Evolutionary conservation across 2,329 filamentous ascomycete species (phyloP), one percentile per base, ranked within the genome.

Genomic region (Lasiodiplodia gonubiensis): DNA sequence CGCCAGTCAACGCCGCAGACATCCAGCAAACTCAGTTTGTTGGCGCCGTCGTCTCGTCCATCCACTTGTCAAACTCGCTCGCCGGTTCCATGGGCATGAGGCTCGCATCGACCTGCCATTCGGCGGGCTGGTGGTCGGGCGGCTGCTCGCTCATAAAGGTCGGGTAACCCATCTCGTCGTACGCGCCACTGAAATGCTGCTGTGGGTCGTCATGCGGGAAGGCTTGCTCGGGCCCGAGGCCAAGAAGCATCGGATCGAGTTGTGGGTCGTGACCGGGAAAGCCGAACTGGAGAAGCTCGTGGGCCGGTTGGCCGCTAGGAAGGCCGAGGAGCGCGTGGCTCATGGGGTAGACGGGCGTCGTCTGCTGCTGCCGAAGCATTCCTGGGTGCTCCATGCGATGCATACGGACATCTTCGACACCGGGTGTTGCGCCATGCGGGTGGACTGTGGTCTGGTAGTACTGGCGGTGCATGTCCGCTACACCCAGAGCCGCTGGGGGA

Each of bases 361-460:
- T 30, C 14, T 54, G 64, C 39, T 57, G 39, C 18, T 65, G 64
- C 64, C 48, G 63, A 6, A 23, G 52, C 52, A 57, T 55, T 2
- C 33, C 52, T 10, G 42, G 64, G 25, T 67, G 55, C 48, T 78
- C 76, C 30, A 78, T 77, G 65, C 77, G 81, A 67, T 76, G 81
- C 73, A 85, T 79, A 35, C 80, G 77, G 53, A 85, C 73, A 16
- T 79, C 76, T 33, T 78, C 76, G 55, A 74, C 69, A 35, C 75
- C 72, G n/a, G 67, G 69, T 66, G 75, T 72, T 27, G 69, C 70
- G 69, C 78, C 73, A 55, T 75, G 79, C 21, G 80, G 81, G 55
- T 83, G 81, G 48, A 84, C 73, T 3, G 78, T 77, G n/a, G 80
- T 79, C 67, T 86, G 83, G 70, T 85, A 84, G 73, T 86, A 87